Conservation (phyloP, 2,329 filamentous ascomycete species). For the Thielaviopsis musarum region DNA sequence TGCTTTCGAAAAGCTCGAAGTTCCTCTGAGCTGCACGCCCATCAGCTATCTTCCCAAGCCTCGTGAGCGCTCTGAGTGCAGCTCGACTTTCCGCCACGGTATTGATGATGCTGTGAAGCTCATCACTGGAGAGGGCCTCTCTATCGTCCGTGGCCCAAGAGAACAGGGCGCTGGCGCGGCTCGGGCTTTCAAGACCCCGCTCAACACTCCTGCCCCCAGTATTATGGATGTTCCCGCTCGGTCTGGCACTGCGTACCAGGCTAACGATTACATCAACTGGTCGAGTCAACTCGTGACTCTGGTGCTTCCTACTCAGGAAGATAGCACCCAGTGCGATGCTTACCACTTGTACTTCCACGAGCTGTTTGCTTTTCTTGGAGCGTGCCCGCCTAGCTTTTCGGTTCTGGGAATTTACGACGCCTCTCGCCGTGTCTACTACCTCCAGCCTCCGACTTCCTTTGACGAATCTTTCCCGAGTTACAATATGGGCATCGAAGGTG, state of each 20-base stretch:
- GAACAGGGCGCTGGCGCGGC: background rate
- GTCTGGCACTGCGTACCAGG: background rate
- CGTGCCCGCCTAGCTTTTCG: constrained; percentile 8
- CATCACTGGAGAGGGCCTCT: constrained; percentile 9
- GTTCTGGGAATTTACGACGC: constrained; percentile 11
- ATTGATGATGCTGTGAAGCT: constrained; percentile 11
- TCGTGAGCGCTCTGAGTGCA: constrained; percentile 11
- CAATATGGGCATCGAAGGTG: background rate
- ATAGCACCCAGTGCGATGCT: constrained; percentile 9
- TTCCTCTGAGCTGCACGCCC: background rate
- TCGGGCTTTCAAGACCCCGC: constrained; percentile 4
- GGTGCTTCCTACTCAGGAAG: constrained; percentile 6
- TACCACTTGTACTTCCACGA: constrained; percentile 9
- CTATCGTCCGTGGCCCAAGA: background rate
- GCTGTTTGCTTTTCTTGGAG: constrained; percentile 7
- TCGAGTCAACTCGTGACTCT: constrained; percentile 8
- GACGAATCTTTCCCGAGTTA: background rate
- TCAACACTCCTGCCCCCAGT: constrained; percentile 6
- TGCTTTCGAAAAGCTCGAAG: background rate
- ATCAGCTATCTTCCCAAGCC: constrained; percentile 8
- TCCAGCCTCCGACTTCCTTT: constrained; percentile 11
- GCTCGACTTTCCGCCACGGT: constrained; percentile 10
- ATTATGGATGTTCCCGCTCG: constrained; percentile 3
- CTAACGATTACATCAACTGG: background rate
- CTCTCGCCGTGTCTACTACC: constrained; percentile 10